phyloP scores from a whole-genome alignment of 331 rosid species.

The Spiraea crenata region DNA sequence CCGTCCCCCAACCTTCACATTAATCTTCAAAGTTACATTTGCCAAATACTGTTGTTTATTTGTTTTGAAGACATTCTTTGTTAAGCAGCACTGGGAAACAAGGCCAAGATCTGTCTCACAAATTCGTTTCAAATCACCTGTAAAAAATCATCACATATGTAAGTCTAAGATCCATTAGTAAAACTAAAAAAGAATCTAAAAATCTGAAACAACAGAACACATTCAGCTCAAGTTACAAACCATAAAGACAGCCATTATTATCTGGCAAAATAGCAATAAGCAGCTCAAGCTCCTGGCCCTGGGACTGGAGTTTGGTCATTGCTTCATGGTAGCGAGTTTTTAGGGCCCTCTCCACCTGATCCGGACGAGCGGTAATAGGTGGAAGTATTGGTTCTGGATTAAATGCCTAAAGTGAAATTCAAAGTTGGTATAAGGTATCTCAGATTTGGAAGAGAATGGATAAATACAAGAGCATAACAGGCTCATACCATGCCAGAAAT shows the following conservation, averaged over 20 bases:
- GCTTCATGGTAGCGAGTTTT: constrained; percentile 79
- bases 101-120: constrained; percentile 97
- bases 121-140: constrained; percentile 88
- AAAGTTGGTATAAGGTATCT: neutral
- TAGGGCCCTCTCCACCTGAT: constrained; percentile 77
- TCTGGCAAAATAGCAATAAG: constrained; percentile 93
- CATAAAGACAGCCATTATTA: constrained; percentile 90
- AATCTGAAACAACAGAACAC: too few relatives aligned
- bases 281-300: constrained; percentile 74
- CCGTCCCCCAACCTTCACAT: constrained; percentile 96
- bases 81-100: constrained; percentile 91
- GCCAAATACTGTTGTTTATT: constrained; percentile 84
- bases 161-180: neutral
- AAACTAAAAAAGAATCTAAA: neutral
- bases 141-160: neutral
- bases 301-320: constrained; percentile 47
- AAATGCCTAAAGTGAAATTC: constrained; percentile 45
- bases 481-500: constrained; percentile 87
- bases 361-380: constrained; percentile 60
- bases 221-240: constrained; percentile 32
- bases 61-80: constrained; percentile 76
- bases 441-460: neutral
- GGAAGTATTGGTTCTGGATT: constrained; percentile 81
- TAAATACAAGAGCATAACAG: neutral
- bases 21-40: constrained; percentile 84